Base-by-base conservation (phyloP, 164 flowering plant species). In the Nelumbo lutea region DNA sequence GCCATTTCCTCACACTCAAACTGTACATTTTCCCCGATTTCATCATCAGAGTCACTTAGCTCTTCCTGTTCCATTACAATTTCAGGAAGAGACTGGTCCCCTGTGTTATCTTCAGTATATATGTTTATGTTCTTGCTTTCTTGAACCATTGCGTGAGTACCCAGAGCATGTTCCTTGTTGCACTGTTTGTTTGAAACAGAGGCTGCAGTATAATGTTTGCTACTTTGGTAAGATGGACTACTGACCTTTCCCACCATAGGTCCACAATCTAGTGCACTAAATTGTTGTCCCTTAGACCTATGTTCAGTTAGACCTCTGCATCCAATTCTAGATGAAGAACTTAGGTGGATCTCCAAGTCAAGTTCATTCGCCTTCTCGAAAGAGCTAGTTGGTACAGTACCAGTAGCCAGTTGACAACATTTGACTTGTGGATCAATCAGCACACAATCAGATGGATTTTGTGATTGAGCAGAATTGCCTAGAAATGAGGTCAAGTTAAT, bases 21-120 rank as follows among this genome's bases (percentile, higher is more conserved):
- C 79, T 95, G 93, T 0, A 95, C 97, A 74, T 83, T 69, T 76
- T 89, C 97, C 74, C 80, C 92, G 64, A 78, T 72, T 77, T 90
- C 99, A 61, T 90, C 99, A 71, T 95, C 99, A 46, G 99, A 90
- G 72, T 92, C 99, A 74, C 99, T 95, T 50, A 95, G 78, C 77
- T 95, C 99, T 82, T 95, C 99, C 67, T 88, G 97, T 64, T 95
- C 99, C 99, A 95, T 95, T 69, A 92, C 91, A 72, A 95, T 92
- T 58, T 68, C 97, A n/a, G 83, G 84, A 75, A 83, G 81, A 64
- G 90, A 83, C 60, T 80, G 84, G 15, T 87, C 90, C 65, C 72
- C 76, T 2, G 62, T 58, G 70, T 72, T 76, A 67, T 80, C 85
- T 57, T 70, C 68, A 45, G 66, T 48, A 59, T 64, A 71, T 63